Base-by-base conservation (phyloP, 192 early-diverging fungal genomes). In the Anaeromyces robustus region DNA sequence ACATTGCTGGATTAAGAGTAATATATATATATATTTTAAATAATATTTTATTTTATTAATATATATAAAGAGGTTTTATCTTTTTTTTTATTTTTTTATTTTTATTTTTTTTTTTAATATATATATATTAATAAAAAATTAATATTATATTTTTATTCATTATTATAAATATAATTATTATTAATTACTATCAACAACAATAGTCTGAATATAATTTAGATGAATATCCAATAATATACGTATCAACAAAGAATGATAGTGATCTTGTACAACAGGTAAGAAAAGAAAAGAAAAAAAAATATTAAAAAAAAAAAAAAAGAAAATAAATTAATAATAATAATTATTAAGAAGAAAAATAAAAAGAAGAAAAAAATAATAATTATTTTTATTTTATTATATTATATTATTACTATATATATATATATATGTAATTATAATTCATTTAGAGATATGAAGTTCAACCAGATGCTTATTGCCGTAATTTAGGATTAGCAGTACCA, bases 381-480 rank as follows among this genome's bases (percentile, higher is more conserved):
- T 30, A 31, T 79, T 31, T n/a, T 84, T 83, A 77, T 77, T 30
- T 26, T n/a, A 77, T 84, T 80, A 28, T n/a, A n/a, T n/a, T n/a
- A 26, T 14, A 28, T 29, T 79, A 6, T 29, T 80, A 9, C n/a
- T 3, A 80, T 26, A 12, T 37, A 37, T 22, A 80, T 3, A 80
- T 26, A 12, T 37, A 37, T n/a, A 26, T 59, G 29, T 52, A 1
- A 14, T 30, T 30, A 31, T 29, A 79, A 29, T 29, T 29, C 32
- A 78, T 87, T 82, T 84, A 94, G 84, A 86, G 95, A 6, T 89
- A 92, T 77, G 95, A 95, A 19, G 85, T 93, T 30, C 95, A 95
- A 78, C 98, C 98, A 3, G 97, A 98, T 82, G 93, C 93, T 1
- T 99, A 96, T 83, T 99, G 98, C 81, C 89, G 96, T 22, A 88